Evolutionary conservation across 208 protist species (phyloP).

Genomic region (Phytomonas francai): DNA sequence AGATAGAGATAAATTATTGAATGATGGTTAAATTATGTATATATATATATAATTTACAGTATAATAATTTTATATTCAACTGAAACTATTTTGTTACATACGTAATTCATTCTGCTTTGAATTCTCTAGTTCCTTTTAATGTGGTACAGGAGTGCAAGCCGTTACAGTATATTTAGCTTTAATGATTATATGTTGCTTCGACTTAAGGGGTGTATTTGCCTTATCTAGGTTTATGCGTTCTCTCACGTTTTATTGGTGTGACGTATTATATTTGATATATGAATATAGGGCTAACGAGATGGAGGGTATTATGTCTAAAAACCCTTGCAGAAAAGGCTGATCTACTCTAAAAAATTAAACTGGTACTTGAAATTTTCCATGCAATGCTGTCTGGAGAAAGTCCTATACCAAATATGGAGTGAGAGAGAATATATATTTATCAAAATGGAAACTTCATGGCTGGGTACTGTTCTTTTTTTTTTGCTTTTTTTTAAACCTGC

Average conservation of each 20-base stretch:
- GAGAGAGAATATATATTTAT: neutral
- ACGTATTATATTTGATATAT: neutral
- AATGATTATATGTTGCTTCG: neutral
- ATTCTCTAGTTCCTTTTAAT: neutral
- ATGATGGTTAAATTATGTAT: too few relatives aligned
- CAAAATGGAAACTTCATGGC: neutral
- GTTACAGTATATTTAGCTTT: neutral
- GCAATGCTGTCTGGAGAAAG: neutral
- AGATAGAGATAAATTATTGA: too few relatives aligned
- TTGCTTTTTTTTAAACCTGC: neutral
- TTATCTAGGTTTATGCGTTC: neutral
- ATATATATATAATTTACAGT: too few relatives aligned
- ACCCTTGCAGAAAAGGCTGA: neutral
- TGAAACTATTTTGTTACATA: neutral
- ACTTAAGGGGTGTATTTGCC: neutral
- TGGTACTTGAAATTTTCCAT: neutral
- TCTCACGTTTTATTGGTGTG: neutral
- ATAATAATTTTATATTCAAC: neutral
- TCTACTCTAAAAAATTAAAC: neutral
- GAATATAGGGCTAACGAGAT: too few relatives aligned
- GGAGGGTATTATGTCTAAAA: neutral
- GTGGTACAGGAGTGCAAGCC: neutral
- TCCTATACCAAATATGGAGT: neutral
- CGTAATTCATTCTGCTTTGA: neutral
- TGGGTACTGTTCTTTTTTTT: neutral